Conservation (phyloP, 352 stramenopile genomes). For the Globisporangium camurandrum region DNA sequence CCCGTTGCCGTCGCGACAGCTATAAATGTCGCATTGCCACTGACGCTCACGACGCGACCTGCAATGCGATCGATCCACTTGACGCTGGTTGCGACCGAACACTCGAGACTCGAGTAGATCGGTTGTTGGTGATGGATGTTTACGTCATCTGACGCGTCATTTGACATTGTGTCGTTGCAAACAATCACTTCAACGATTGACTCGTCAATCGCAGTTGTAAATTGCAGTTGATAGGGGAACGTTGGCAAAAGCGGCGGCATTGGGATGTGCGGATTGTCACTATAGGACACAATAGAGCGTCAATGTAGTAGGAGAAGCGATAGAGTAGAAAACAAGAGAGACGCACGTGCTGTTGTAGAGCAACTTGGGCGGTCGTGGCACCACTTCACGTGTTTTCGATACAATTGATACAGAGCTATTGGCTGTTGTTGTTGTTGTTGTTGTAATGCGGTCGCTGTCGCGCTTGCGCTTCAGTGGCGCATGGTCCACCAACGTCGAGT, state of each 20-base stretch:
- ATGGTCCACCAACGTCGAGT: neutral
- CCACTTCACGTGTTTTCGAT: conserved; percentile 58
- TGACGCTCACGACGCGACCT: conserved; percentile 41
- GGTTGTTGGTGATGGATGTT: no score
- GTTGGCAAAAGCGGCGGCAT: conserved; percentile 46
- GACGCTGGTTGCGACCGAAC: conserved; percentile 31
- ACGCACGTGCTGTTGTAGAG: conserved; percentile 42
- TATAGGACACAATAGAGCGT: no score
- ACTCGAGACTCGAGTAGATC: conserved; percentile 75
- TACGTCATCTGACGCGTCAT: no score
- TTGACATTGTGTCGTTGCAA: no score
- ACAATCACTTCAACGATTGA: conserved; percentile 45
- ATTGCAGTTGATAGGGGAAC: conserved; percentile 51
- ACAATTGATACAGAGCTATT: no score
- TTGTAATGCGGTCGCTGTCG: conserved; percentile 30
- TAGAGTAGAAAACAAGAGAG: neutral
- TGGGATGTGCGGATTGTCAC: no score
- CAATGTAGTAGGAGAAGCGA: no score
- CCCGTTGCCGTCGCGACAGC: conserved; percentile 55
- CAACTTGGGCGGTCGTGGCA: conserved; percentile 35
- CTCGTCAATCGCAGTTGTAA: conserved; percentile 54
- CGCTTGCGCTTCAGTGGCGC: conserved; percentile 61
- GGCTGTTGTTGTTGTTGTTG: no score
- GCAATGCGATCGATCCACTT: conserved; percentile 81
- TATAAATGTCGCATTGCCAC: conserved; percentile 60